Percentiles rank a stretch among this genome's conserved stretches.
Evolutionary conservation across 202 grass and related monocot species (phyloP).

Genomic region (Dendrocalamus latiflorus): DNA sequence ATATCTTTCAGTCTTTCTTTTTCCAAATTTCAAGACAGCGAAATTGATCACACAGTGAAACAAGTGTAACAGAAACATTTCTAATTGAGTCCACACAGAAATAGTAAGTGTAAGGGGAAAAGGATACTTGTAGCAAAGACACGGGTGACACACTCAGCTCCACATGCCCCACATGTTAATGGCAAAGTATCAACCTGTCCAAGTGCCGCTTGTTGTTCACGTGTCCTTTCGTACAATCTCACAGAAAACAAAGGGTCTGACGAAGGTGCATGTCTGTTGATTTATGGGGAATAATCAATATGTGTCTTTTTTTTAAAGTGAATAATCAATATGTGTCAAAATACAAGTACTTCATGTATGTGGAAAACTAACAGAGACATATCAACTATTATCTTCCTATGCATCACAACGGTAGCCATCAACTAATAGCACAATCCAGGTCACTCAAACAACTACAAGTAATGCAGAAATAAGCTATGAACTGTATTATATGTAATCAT

Average conservation of each 20-base stretch:
- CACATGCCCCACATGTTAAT: no score
- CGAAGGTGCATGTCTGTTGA: constrained; percentile 59
- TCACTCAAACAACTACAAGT: not conserved
- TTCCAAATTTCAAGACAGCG: no score
- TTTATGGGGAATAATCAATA: not conserved
- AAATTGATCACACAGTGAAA: no score
- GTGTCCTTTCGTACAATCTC: constrained; percentile 78
- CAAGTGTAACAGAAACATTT: no score
- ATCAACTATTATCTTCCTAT: not conserved
- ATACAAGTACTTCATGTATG: not conserved
- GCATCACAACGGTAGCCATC: not conserved
- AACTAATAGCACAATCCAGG: not conserved
- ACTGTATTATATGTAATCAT: not conserved
- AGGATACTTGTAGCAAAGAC: no score
- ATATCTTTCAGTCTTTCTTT: no score
- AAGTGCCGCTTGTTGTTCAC: constrained; percentile 66
- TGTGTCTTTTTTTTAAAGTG: no score
- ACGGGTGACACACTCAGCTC: no score
- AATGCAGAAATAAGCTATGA: not conserved
- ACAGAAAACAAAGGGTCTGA: constrained; percentile 70
- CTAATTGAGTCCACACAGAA: no score
- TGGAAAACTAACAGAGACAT: not conserved
- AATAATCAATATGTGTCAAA: not conserved
- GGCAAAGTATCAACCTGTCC: not conserved
- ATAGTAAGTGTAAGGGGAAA: no score